phyloP scores from a whole-genome alignment of 2,329 filamentous ascomycete species.

The Colletotrichum tofieldiae region DNA sequence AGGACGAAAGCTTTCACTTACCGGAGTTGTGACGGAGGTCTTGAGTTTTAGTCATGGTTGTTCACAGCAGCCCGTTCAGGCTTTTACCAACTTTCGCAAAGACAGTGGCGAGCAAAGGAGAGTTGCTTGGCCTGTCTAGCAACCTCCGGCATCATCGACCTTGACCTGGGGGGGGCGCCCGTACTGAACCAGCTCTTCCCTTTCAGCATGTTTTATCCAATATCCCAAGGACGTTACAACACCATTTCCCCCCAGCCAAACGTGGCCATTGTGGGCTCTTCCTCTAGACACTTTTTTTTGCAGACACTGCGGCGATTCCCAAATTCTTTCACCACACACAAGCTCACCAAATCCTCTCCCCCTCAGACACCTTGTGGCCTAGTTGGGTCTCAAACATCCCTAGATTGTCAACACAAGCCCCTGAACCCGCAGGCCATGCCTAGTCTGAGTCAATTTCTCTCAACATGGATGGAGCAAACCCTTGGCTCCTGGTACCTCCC shows the following conservation, averaged over 20 bases:
- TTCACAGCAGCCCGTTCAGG: neutral
- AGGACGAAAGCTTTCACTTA: neutral
- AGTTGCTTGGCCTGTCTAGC: neutral
- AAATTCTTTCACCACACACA: neutral
- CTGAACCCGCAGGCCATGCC: slow-evolving; percentile 17
- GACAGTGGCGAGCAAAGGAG: neutral
- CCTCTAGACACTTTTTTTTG: neutral
- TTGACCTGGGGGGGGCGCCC: neutral
- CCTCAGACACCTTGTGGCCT: slow-evolving; percentile 5
- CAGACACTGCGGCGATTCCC: neutral
- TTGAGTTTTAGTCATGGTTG: neutral
- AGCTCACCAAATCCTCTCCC: neutral
- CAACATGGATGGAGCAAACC: slow-evolving; percentile 15
- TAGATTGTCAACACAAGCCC: slow-evolving; percentile 25
- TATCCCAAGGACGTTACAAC: neutral
- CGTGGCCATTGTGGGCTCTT: neutral
- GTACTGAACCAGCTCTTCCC: neutral
- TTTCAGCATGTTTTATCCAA: neutral
- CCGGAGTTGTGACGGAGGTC: neutral
- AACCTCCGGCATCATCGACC: neutral
- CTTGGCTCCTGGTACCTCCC: slow-evolving; percentile 1
- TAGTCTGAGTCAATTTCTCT: slow-evolving; percentile 23
- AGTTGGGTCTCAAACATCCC: slow-evolving; percentile 39
- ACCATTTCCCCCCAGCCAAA: neutral
- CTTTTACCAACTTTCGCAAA: neutral